Base-by-base conservation (phyloP, 768 basidiomycete species). In the Boletus edulis region DNA sequence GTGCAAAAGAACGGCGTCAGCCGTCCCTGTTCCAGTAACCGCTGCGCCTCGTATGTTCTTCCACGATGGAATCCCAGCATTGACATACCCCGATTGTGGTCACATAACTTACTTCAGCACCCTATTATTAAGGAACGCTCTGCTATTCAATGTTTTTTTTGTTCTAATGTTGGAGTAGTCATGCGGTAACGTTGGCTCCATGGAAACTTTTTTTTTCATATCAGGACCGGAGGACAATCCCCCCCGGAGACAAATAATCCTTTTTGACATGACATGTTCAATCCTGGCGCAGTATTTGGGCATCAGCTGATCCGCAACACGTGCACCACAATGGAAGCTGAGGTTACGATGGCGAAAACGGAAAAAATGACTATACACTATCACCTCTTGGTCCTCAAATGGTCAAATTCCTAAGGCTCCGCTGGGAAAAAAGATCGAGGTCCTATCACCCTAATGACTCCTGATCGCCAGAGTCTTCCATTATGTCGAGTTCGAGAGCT, bases 241-340 rank as follows among this genome's bases (percentile, higher is more conserved):
- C 38, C 46, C 29, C 69, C 69, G 69, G 60, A 45, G 31, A 56
- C 67, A 67, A 67, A 67, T 35, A 62, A 46, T 55, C 34, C 24
- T 51, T 58, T 53, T 62, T 60, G 58, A 57, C 56, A 47, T 42
- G 45, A 52, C 56, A 59, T 57, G 20, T 53, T 59, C 60, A 52
- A 37, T 56, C 65, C 57, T 60, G 46, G 60, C 50, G 46, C 58
- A 62, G 52, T 51, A n/a, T 61, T 62, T 57, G 54, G 45, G 41
- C 46, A 42, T 68, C 64, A 57, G 51, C 56, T 67, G 70, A 63
- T 62, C 61, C 59, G 59, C 55, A 27, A 17, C 61, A 69, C 63
- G 67, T 72, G 71, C 54, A 47, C 58, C 56, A 61, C 61, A 70
- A 70, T 70, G 69, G 69, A 70, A 70, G 69, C 34, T 1, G 46